Percentiles rank a stretch among this genome's conserved stretches.
phyloP scores from a whole-genome alignment of 306 rosid genomes.

The Malus asiatica region DNA sequence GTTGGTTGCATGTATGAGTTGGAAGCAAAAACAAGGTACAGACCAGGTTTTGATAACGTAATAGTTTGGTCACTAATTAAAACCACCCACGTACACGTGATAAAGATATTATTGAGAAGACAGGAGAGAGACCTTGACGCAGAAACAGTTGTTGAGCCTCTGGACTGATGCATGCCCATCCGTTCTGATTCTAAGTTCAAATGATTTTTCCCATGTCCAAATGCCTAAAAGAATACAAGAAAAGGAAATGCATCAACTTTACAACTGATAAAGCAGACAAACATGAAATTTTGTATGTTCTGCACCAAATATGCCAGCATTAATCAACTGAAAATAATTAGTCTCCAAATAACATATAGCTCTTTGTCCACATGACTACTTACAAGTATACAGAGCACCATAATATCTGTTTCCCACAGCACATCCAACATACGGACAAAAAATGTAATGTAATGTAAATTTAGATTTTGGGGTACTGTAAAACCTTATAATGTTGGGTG shows the following conservation, averaged over 20 bases:
- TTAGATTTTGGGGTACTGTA: neutral
- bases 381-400: neutral
- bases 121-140: constrained; percentile 43
- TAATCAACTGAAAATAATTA: neutral
- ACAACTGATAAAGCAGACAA: neutral
- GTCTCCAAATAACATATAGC: neutral
- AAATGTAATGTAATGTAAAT: neutral
- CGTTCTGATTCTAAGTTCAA: constrained; percentile 41
- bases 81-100: neutral
- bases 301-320: neutral
- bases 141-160: constrained; percentile 36
- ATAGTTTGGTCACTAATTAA: neutral
- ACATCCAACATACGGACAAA: neutral
- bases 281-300: neutral
- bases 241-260: neutral
- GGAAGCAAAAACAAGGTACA: neutral
- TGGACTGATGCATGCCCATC: constrained; percentile 30
- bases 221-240: constrained; percentile 35
- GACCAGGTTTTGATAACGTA: neutral
- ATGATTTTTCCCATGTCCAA: constrained; percentile 36
- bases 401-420: neutral
- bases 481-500: neutral
- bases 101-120: neutral
- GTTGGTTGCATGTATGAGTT: neutral
- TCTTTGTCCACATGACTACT: neutral